Conservation (phyloP, 148 eudicot genomes). For the Rhododendron mucronatum region DNA sequence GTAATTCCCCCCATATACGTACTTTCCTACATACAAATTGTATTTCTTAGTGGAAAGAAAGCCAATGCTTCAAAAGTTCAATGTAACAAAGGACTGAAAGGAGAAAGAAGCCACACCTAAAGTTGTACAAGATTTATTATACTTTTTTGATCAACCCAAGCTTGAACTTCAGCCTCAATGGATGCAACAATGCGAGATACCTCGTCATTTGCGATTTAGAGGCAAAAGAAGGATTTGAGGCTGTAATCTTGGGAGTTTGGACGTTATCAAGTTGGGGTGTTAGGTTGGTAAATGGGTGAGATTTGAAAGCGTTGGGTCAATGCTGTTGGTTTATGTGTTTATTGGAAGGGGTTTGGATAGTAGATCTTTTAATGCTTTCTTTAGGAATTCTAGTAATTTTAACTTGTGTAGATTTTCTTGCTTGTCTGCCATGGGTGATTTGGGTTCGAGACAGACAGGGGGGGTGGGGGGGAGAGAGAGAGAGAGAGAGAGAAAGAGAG, state of each 20-base stretch:
- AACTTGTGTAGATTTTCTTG: conserved; percentile 8
- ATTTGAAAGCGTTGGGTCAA: not conserved
- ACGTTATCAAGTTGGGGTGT: conserved; percentile 27
- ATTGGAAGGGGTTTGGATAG: conserved; percentile 21
- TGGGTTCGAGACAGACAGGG: too few species aligned
- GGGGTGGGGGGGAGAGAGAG: too few species aligned
- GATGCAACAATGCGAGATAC: conserved; percentile 12
- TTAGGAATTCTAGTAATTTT: conserved; percentile 23
- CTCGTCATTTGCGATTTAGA: conserved; percentile 14
- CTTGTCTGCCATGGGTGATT: not conserved
- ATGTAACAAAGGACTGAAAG: too few species aligned
- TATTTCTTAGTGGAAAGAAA: not conserved
- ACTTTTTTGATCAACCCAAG: conserved; percentile 17
- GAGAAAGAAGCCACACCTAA: conserved; percentile 14
- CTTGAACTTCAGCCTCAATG: conserved; percentile 22
- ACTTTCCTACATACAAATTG: not conserved
- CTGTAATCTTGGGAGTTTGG: conserved; percentile 19
- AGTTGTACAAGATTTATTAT: conserved; percentile 15
- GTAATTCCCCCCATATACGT: not conserved
- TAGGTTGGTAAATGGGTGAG: conserved; percentile 20
- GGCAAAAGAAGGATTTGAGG: conserved; percentile 25
- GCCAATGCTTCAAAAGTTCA: too few species aligned
- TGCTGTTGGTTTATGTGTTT: not conserved
- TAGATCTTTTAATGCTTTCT: conserved; percentile 18
- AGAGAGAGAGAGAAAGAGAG: not conserved